Conservation (phyloP, 2,329 filamentous ascomycete genomes). For the Alternaria sp. region DNA sequence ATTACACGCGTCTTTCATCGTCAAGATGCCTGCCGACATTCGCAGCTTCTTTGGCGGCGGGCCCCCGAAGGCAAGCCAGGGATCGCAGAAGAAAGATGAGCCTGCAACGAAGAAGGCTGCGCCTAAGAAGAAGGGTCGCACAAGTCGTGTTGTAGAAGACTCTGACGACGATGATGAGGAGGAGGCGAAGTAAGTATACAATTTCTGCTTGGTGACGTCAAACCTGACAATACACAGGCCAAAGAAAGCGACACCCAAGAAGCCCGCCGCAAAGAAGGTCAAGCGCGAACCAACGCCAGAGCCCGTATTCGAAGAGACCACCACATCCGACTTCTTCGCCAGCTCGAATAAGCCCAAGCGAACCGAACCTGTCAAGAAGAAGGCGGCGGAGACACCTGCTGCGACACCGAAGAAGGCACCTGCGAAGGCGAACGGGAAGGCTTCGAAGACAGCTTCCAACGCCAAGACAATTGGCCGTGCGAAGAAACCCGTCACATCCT, state of each 20-base stretch:
- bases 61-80: slow-evolving; percentile 61
- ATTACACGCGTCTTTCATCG: neutral
- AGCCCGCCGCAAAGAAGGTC: slow-evolving; percentile 63
- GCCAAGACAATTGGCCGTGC: slow-evolving; percentile 46
- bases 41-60: slow-evolving; percentile 88
- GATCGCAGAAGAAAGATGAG: slow-evolving; percentile 40
- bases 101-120: slow-evolving; percentile 46
- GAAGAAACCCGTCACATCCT: slow-evolving; percentile 53
- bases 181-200: slow-evolving; percentile 38
- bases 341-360: slow-evolving; percentile 63
- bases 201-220: neutral
- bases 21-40: slow-evolving; percentile 82
- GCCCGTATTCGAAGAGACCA: slow-evolving; percentile 63
- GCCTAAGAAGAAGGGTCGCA: slow-evolving; percentile 52
- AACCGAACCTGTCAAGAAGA: slow-evolving; percentile 52
- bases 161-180: slow-evolving; percentile 66
- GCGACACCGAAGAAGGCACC: slow-evolving; percentile 47
- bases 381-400: slow-evolving; percentile 36
- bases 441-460: slow-evolving; percentile 40
- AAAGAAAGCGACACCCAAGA: slow-evolving; percentile 60
- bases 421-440: slow-evolving; percentile 41
- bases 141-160: slow-evolving; percentile 68
- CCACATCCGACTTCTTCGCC: slow-evolving; percentile 69
- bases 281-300: slow-evolving; percentile 58
- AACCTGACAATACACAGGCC: slow-evolving; percentile 40